Evolutionary conservation across 495 filamentous ascomycete genomes (phyloP), one percentile per base, ranked within the genome.

Genomic region (Rhizodiscina lignyota): DNA sequence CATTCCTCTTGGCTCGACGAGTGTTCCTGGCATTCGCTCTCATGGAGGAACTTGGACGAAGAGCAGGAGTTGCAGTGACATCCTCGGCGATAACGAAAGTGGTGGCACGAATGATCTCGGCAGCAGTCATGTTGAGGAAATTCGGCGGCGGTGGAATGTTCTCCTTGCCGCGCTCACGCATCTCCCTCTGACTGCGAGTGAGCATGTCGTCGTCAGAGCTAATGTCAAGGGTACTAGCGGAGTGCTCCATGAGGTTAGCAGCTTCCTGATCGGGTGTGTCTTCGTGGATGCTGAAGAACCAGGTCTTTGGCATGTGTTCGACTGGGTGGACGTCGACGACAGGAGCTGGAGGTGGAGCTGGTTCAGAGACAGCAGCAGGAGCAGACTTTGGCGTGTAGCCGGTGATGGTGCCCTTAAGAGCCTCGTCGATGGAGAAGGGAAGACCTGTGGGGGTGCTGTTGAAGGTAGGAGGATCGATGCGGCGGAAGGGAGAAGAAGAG

Each of bases 241-340:
- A 79, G 58, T 94, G 87, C 50, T 93, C 77, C 63, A 96, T 80
- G 2, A 92, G 59, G 49, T 91, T 94, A 35, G 82, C 77, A 55
- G 83, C 77, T 47, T 86, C 74, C 44, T 97, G 82, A 44, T 91
- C 79, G 21, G 72, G 69, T 0, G 81, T 81, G 55, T 97, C 89
- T 51, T 94, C 86, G 49, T 97, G 75, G 54, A 97, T 96, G 28
- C 84, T 75, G 53, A 96, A 96, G 60, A 77, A 77, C 87, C 87
- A 94, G 12, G 68, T 68, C 17, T 72, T 70, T 18, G 62, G 58
- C 51, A 59, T 63, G 15, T 55, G 20, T 38, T 58, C 62, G 29
- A 64, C 55, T 22, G 40, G 17, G 17, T 28, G 30, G 1, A 41
- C 16, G 15, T 29, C 32, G 1, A 40, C 38, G 4, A 30, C 32